A percentile compares a stretch with the other conserved stretches of the same genome.
phyloP scores from a whole-genome alignment of 1,139 yeast genomes.

The Trichomonascaceae sp. region DNA sequence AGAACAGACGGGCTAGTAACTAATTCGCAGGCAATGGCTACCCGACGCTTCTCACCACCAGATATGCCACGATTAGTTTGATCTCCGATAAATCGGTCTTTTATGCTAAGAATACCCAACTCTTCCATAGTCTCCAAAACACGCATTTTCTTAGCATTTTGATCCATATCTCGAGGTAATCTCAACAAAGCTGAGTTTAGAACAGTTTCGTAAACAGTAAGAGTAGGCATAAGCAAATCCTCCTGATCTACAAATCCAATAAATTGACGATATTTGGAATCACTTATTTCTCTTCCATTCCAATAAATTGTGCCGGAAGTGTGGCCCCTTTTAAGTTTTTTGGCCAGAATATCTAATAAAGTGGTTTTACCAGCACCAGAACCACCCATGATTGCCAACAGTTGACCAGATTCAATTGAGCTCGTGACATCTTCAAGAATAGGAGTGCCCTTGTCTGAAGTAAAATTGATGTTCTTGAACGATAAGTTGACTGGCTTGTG shows the following conservation, averaged over 20 bases:
- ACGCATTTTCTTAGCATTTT: slow-evolving; percentile 64
- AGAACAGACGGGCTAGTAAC: slow-evolving; percentile 66
- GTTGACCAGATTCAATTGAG: slow-evolving; percentile 74
- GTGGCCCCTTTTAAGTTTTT: slow-evolving; percentile 72
- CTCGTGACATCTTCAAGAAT: slow-evolving; percentile 68
- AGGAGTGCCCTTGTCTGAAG: slow-evolving; percentile 43
- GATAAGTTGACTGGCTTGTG: slow-evolving; percentile 73
- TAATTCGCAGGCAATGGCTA: slow-evolving; percentile 75
- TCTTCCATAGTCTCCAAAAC: slow-evolving; percentile 83
- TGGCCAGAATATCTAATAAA: slow-evolving; percentile 80
- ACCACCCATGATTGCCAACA: slow-evolving; percentile 96
- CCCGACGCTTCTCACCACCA: slow-evolving; percentile 86
- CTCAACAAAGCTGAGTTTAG: slow-evolving; percentile 84
- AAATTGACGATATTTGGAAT: slow-evolving; percentile 47
- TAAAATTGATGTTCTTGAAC: slow-evolving; percentile 64
- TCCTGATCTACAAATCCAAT: slow-evolving; percentile 98
- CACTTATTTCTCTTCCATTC: slow-evolving; percentile 48
- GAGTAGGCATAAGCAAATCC: slow-evolving; percentile 81
- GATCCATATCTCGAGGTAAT: slow-evolving; percentile 72
- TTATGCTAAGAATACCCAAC: slow-evolving; percentile 72
- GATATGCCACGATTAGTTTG: slow-evolving; percentile 89
- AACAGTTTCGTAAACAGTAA: slow-evolving; percentile 93
- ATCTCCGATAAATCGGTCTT: slow-evolving; percentile 82
- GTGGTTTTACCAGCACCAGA: slow-evolving; percentile 99
- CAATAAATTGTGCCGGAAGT: slow-evolving; percentile 61